phyloP scores from a whole-genome alignment of 2,329 filamentous ascomycete genomes.

The Colletotrichum siamense region DNA sequence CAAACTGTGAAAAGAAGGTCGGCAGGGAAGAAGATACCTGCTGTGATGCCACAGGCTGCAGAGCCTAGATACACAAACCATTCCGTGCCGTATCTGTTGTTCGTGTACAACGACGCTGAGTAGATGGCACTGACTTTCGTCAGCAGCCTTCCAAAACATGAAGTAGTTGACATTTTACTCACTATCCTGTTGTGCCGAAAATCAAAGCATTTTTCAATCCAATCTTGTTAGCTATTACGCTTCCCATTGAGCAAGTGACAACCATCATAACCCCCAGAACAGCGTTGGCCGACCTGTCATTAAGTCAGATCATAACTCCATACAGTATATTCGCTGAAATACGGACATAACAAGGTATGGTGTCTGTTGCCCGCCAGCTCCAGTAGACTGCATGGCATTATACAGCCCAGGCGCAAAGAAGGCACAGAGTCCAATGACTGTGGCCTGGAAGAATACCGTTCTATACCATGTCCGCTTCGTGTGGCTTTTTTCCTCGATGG shows the following conservation, averaged over 20 bases:
- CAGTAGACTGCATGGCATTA: conserved; percentile 35
- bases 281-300: not conserved
- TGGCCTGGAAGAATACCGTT: conserved; percentile 33
- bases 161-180: not conserved
- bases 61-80: conserved; percentile 26
- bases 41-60: conserved; percentile 26
- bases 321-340: accelerated
- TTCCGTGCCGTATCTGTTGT: conserved; percentile 33
- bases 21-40: conserved; percentile 20
- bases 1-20: not conserved
- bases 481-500: not conserved
- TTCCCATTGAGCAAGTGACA: not conserved
- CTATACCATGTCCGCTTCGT: conserved; percentile 24
- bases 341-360: conserved; percentile 34
- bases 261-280: conserved; percentile 8
- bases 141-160: accelerated
- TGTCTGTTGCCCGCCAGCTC: conserved; percentile 32
- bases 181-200: conserved; percentile 10
- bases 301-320: not conserved
- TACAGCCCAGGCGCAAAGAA: conserved; percentile 33
- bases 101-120: conserved; percentile 39
- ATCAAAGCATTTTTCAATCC: conserved; percentile 1
- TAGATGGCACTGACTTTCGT: conserved; percentile 26
- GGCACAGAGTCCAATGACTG: conserved; percentile 28
- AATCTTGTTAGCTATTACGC: not conserved